Percentiles rank a stretch among this genome's conserved stretches.
Conservation (phyloP, 192 early-diverging fungal genomes). For the Backusella westeae region DNA sequence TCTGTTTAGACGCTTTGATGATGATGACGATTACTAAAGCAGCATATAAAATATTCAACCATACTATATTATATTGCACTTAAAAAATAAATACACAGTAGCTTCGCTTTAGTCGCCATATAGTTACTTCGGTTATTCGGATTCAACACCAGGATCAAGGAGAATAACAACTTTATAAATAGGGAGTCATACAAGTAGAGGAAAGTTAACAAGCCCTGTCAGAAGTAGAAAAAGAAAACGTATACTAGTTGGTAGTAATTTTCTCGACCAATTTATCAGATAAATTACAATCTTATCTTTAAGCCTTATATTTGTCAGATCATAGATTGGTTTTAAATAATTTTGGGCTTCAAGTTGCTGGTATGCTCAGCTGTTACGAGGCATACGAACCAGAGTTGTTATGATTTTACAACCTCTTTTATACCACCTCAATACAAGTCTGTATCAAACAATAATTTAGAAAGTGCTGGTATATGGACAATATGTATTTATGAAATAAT, state of each 20-base stretch:
- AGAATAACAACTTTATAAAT: neutral
- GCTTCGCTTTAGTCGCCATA: neutral
- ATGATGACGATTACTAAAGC: neutral
- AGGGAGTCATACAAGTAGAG: neutral
- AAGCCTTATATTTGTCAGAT: too few species aligned
- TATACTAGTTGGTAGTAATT: neutral
- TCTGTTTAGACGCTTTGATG: neutral
- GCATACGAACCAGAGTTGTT: neutral
- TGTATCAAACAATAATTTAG: neutral
- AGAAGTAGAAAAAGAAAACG: neutral
- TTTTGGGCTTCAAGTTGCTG: neutral
- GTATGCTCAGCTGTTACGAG: neutral
- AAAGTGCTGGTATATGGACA: neutral
- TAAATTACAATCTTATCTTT: neutral
- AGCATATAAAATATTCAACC: neutral
- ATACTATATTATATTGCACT: neutral
- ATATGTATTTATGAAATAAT: too few species aligned
- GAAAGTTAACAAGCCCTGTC: neutral
- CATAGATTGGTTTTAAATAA: neutral
- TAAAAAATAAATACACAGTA: neutral
- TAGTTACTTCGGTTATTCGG: neutral
- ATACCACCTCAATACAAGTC: neutral
- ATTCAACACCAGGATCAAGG: neutral
- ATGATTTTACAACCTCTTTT: neutral
- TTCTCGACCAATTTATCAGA: neutral